Evolutionary conservation across 2,329 filamentous ascomycete species (phyloP), one percentile per base, ranked within the genome.

Genomic region (Cordyceps fumosorosea): DNA sequence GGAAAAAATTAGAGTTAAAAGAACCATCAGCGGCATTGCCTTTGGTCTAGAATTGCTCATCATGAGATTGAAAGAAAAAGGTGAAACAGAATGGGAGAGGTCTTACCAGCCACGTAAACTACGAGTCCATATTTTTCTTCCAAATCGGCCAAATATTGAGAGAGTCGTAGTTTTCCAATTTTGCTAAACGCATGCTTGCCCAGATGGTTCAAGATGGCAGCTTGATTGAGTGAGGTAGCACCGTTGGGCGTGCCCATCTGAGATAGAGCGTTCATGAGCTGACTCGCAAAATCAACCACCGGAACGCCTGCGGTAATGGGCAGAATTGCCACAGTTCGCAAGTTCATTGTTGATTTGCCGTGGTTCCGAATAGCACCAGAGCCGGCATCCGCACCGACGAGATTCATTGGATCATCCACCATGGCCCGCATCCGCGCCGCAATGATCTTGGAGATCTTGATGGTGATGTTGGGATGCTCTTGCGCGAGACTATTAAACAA

Each of bases 381-480:
- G 3, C 83, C 82, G 5, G 81, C 79, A 58, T 93, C 89, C 63
- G 85, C 85, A 10, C 82, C 81, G 59, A 86, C 81, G 45, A 88
- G 82, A 42, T 85, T 83, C 18, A 90, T 77, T 1, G 91, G 90
- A 68, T 93, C 89, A 68, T 98, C 91, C 22, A 98, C 85, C 45
- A 97, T 77, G 48, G 90, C 85, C 64, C 93, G 84, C 95, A 99
- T 98, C 3, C 95, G 87, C 42, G 93, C 92, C 0, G 95, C 95
- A 69, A 99, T 97, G 67, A 99, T 95, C 74, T 98, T 99, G 1
- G 95, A 98, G 32, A 99, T 96, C 75, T 98, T 97, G 74, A 99
- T 98, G 0, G 95, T 98, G 70, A 99, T 99, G 50, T 92, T 96
- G 5, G 95, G 95, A 70, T 99, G 95, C 71, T 99, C 95, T 71